phyloP scores from a whole-genome alignment of 345 rosid genomes.

The Gossypium ekmanianum region DNA sequence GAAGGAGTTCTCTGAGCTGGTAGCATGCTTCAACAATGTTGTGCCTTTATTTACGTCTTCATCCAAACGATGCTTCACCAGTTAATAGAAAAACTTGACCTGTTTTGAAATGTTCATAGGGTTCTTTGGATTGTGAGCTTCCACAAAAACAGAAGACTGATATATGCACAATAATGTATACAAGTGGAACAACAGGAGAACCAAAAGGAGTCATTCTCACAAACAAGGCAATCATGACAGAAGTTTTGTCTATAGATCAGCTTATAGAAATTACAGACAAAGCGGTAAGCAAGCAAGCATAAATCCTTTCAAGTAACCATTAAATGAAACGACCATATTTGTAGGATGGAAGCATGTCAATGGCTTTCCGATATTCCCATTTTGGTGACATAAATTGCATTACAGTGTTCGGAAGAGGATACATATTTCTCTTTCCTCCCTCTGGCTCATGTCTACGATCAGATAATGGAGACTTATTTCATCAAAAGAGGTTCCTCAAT shows the following conservation, averaged over 20 bases:
- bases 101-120: constrained; percentile 31
- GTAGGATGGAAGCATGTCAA: neutral
- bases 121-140: constrained; percentile 52
- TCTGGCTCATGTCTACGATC: constrained; percentile 88
- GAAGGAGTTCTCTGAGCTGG: constrained; percentile 66
- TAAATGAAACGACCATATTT: neutral
- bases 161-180: constrained; percentile 89
- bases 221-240: constrained; percentile 56
- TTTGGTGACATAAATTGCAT: neutral
- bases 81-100: neutral
- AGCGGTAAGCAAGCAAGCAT: constrained; percentile 38
- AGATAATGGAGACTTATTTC: constrained; percentile 74
- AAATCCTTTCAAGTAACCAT: neutral
- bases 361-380: neutral
- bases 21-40: constrained; percentile 19
- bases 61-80: neutral
- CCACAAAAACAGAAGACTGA: constrained; percentile 64
- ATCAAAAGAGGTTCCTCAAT: constrained; percentile 69
- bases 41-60: neutral
- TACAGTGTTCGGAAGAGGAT: constrained; percentile 71
- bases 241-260: constrained; percentile 77
- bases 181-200: constrained; percentile 98
- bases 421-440: constrained; percentile 91
- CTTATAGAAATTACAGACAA: constrained; percentile 54
- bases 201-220: constrained; percentile 87